Evolutionary conservation across 2,329 filamentous ascomycete genomes (phyloP).

Genomic region (Alternaria ethzedia): DNA sequence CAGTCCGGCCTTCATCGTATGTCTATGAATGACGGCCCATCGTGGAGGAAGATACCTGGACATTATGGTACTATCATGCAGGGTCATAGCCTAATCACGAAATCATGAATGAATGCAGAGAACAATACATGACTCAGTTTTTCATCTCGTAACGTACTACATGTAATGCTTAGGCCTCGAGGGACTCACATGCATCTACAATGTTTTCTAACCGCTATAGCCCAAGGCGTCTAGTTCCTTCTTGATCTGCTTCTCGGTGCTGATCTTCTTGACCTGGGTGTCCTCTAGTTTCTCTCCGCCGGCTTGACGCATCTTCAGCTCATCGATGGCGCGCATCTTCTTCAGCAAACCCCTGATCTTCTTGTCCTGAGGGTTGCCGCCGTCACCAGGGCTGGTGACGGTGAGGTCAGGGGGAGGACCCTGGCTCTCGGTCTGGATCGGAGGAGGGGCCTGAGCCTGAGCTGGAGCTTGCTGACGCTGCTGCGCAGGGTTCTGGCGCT

Average conservation of each 20-base stretch:
- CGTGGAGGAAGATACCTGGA: neutral
- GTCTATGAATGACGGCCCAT: neutral
- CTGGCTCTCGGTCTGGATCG: slow-evolving; percentile 43
- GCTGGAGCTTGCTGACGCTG: slow-evolving; percentile 27
- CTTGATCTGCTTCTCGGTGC: slow-evolving; percentile 81
- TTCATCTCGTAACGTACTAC: neutral
- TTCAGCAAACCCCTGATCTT: slow-evolving; percentile 93
- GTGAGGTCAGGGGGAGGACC: slow-evolving; percentile 57
- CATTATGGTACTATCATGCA: neutral
- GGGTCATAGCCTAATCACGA: neutral
- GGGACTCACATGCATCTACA: neutral
- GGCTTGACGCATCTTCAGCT: slow-evolving; percentile 94
- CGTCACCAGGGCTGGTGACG: slow-evolving; percentile 58
- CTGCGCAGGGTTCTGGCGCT: slow-evolving; percentile 32
- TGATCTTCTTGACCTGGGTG: slow-evolving; percentile 98
- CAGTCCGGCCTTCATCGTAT: neutral
- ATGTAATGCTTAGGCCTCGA: neutral
- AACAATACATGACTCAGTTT: neutral
- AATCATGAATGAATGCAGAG: neutral
- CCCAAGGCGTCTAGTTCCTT: slow-evolving; percentile 77
- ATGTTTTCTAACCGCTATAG: slow-evolving; percentile 32
- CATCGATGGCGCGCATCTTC: slow-evolving; percentile 97
- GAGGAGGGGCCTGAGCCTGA: slow-evolving; percentile 23
- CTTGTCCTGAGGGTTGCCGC: slow-evolving; percentile 80
- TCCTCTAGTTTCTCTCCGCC: slow-evolving; percentile 96